Conservation (phyloP, 129 eudicot species). For the Scalesia atractyloides region DNA sequence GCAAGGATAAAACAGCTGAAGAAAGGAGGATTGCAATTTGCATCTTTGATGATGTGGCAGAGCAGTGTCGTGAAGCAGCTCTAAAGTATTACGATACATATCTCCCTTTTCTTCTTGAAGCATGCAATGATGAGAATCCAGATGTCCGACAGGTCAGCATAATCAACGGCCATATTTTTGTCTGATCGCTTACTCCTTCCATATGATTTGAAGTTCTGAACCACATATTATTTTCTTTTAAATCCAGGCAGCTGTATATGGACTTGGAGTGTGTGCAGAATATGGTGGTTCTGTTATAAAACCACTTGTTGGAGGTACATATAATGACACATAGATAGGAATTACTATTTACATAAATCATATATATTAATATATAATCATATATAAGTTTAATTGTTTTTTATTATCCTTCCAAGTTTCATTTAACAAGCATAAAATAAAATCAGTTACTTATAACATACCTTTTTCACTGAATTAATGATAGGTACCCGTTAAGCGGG, state of each 20-base stretch:
- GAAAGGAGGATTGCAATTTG: constrained; percentile 98
- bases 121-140: constrained; percentile 91
- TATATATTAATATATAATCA: not conserved
- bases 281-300: constrained; percentile 91
- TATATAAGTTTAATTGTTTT: not conserved
- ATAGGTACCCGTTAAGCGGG: too few relatives aligned
- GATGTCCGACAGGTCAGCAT: constrained; percentile 93
- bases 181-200: not conserved
- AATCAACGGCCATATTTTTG: not conserved
- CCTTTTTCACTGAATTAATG: not conserved
- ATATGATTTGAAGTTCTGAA: not conserved
- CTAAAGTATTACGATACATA: constrained; percentile 92
- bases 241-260: constrained; percentile 97
- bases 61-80: constrained; percentile 99
- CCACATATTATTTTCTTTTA: not conserved
- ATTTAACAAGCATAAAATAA: not conserved
- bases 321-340: not conserved
- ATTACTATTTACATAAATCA: not conserved
- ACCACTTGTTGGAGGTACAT: constrained; percentile 87
- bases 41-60: constrained; percentile 98
- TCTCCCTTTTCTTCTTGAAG: constrained; percentile 97
- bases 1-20: constrained; percentile 96
- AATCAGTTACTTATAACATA: not conserved
- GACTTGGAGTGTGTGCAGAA: constrained; percentile 99
- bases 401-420: not conserved